phyloP scores from a whole-genome alignment of 805 yeast genomes.

The Groenewaldozyma tartarivorans region DNA sequence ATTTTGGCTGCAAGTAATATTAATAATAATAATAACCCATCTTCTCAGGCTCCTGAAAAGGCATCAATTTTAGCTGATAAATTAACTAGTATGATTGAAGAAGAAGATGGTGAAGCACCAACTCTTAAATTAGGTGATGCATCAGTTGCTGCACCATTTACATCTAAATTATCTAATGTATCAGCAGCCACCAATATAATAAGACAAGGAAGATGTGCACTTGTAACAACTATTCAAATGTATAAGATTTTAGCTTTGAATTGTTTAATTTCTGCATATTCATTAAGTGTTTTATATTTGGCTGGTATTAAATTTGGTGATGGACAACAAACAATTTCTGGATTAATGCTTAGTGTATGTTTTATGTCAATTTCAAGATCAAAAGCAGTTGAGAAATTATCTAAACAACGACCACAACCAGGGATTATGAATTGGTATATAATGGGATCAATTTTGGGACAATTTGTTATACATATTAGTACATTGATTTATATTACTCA shows the following conservation, averaged over 20 bases:
- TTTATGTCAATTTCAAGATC: constrained; percentile 94
- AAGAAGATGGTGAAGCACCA: constrained; percentile 72
- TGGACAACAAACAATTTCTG: constrained; percentile 96
- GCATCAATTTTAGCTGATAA: constrained; percentile 51
- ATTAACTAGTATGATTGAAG: constrained; percentile 44
- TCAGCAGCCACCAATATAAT: constrained; percentile 86
- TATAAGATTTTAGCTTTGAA: constrained; percentile 94
- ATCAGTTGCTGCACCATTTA: constrained; percentile 97
- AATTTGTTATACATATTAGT: constrained; percentile 84
- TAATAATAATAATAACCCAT: constrained; percentile 22
- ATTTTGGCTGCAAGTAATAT: constrained; percentile 33
- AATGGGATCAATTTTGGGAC: constrained; percentile 96
- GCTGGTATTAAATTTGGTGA: constrained; percentile 99
- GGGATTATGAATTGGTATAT: constrained; percentile 92
- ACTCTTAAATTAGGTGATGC: constrained; percentile 94
- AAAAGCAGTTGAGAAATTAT: constrained; percentile 76
- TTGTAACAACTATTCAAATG: constrained; percentile 97
- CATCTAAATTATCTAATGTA: constrained; percentile 87
- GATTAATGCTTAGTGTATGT: constrained; percentile 83
- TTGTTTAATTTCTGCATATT: constrained; percentile 93
- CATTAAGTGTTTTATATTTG: constrained; percentile 82
- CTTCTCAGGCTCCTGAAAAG: constrained; percentile 26
- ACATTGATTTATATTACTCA: constrained; percentile 74
- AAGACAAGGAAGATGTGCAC: constrained; percentile 97
- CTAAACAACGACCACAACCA: constrained; percentile 93